A percentile compares a stretch with the other conserved stretches of the same genome.
These are phyloP conservation scores for Letharia lupina DNA, from an alignment of 495 filamentous ascomycete genomes.

Conservation along the genomic window DNA sequence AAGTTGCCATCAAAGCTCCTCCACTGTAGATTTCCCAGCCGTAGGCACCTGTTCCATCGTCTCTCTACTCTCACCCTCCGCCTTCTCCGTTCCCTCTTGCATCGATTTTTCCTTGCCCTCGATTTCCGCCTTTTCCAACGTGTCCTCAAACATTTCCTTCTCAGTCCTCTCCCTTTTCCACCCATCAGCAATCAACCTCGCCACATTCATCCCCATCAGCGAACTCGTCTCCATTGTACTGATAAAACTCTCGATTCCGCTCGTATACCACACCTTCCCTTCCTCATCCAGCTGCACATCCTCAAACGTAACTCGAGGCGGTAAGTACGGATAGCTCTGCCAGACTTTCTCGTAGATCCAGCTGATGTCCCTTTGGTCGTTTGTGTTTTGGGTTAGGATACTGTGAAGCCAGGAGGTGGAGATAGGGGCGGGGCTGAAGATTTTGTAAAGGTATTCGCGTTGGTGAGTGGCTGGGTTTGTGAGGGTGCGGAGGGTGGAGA, in stretches of 20 bases:
- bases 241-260: constrained; percentile 90
- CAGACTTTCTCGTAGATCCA: constrained; percentile 75
- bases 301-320: constrained; percentile 81
- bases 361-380: constrained; percentile 39
- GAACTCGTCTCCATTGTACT: constrained; percentile 97
- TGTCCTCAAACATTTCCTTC: neutral
- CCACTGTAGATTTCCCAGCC: neutral
- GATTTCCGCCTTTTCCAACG: neutral
- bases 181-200: constrained; percentile 62
- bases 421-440: constrained; percentile 72
- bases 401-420: constrained; percentile 53
- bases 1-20: neutral
- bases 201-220: constrained; percentile 93
- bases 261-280: constrained; percentile 72
- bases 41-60: neutral
- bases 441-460: constrained; percentile 83
- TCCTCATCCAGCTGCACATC: constrained; percentile 52
- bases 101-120: neutral
- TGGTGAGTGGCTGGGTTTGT: constrained; percentile 44
- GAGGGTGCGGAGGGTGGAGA: constrained; percentile 64
- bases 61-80: neutral
- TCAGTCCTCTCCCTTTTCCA: constrained; percentile 29
- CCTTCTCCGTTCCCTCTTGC: neutral
- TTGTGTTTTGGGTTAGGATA: constrained; percentile 30
- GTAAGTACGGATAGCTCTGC: constrained; percentile 75